Evolutionary conservation across 352 stramenopile genomes (phyloP), one percentile per base, ranked within the genome.

Genomic region (Pythium aristosporum): DNA sequence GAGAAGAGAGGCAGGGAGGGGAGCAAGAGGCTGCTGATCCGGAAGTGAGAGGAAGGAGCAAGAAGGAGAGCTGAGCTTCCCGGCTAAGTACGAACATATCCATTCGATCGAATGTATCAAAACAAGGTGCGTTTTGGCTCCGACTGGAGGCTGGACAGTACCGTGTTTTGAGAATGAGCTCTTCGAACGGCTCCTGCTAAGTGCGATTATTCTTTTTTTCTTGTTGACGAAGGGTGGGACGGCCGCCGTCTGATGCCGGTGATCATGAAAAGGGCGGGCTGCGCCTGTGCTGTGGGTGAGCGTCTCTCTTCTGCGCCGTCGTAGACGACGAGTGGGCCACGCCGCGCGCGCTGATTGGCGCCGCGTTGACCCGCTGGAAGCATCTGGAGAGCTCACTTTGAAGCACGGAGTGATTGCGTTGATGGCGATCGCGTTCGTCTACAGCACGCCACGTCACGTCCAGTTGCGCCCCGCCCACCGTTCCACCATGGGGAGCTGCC

Each of bases 81-180:
- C 44, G 13, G 21, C 61, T 61, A 61, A 61, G 61, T 67, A 50
- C 51, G 61, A 61, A 37, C 28, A 15, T n/a, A 67, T 61, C 23
- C 39, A 25, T 15, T 21, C 30, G 20, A 37, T 21, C 10, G 42
- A 18, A 44, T 34, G 10, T 57, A n/a, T 0, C 52, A 61, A 61
- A 67, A 67, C 43, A 67, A 21, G 61, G 51, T 61, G 34, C 1
- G 13, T 30, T 56, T 43, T 20, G 20, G 21, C n/a, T 54, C 21
- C 6, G 39, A 13, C 10, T 55, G 18, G 28, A 32, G 25, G 34
- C 15, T 21, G 23, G 5, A 36, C 32, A 5, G 3, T 10, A 67
- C 51, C 60, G 48, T 60, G 50, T 61, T 67, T 61, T 61, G 61
- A 0, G 20, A 67, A 61, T 36, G 30, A 67, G 42, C 61, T 61